Percentiles rank a stretch among this genome's conserved stretches.
These are phyloP conservation scores for Geotrichum candidum DNA, from an alignment of 1,139 yeast species.

Conservation along the genomic window DNA sequence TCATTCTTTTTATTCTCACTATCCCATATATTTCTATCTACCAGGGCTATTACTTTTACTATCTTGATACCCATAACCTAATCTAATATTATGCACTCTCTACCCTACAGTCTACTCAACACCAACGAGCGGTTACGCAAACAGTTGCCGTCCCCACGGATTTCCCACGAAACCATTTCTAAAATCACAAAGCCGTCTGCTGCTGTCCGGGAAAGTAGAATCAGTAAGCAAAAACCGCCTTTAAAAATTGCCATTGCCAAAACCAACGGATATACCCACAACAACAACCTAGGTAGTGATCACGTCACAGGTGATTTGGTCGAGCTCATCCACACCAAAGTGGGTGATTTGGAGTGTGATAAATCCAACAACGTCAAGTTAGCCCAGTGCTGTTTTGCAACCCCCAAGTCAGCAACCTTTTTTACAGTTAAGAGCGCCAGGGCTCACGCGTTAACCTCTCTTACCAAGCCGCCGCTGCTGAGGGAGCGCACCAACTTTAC, in stretches of 20 bases:
- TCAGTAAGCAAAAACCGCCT: not conserved
- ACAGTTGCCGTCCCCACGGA: conserved; percentile 9
- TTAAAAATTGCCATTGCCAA: not conserved
- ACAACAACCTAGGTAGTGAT: not conserved
- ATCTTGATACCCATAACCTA: no score
- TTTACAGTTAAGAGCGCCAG: not conserved
- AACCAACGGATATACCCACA: not conserved
- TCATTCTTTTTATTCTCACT: no score
- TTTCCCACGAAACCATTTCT: conserved; percentile 2
- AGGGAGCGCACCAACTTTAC: not conserved
- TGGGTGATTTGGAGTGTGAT: not conserved
- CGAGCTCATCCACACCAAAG: conserved; percentile 1
- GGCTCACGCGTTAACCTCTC: not conserved
- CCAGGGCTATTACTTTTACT: no score
- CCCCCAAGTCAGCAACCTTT: not conserved
- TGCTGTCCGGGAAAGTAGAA: not conserved
- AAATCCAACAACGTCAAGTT: not conserved
- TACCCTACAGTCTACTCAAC: not conserved
- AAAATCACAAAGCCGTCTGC: conserved; percentile 6
- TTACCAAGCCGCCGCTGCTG: not conserved
- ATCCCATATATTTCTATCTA: no score
- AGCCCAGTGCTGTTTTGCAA: conserved; percentile 2
- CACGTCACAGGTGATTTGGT: not conserved
- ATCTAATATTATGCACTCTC: not conserved
- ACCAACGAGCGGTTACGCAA: not conserved